Percentiles rank a stretch among this genome's conserved stretches.
These are phyloP conservation scores for Penicillium canescens DNA, from an alignment of 495 filamentous ascomycete species.

Conservation along the genomic window DNA sequence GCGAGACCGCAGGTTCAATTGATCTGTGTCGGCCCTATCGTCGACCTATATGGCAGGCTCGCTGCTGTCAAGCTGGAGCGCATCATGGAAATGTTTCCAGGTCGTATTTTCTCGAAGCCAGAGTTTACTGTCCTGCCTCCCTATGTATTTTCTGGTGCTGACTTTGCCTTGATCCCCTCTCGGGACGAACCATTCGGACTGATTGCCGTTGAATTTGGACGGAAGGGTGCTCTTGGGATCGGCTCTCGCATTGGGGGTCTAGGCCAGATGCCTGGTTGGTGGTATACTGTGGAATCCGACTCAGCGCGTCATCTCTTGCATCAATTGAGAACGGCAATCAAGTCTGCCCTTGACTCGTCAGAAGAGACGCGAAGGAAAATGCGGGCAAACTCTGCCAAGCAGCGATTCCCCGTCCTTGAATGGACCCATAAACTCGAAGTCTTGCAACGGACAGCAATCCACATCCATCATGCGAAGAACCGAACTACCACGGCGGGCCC, in stretches of 20 bases:
- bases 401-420: conserved; percentile 65
- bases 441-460: conserved; percentile 46
- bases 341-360: conserved; percentile 58
- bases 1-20: conserved; percentile 61
- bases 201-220: conserved; percentile 72
- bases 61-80: conserved; percentile 66
- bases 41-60: conserved; percentile 70
- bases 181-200: conserved; percentile 72
- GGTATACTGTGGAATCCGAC: conserved; percentile 55
- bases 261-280: conserved; percentile 72
- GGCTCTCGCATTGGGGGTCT: conserved; percentile 59
- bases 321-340: conserved; percentile 63
- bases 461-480: conserved; percentile 21
- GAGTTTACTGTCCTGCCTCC: conserved; percentile 69
- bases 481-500: conserved; percentile 9
- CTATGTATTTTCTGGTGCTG: conserved; percentile 69
- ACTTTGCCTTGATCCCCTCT: conserved; percentile 71
- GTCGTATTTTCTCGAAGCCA: conserved; percentile 66
- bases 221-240: conserved; percentile 70
- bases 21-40: conserved; percentile 64
- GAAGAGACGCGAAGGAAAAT: conserved; percentile 53
- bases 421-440: conserved; percentile 56
- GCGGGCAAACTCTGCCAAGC: conserved; percentile 64
- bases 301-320: conserved; percentile 52
- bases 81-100: conserved; percentile 64